Evolutionary conservation across 768 basidiomycete genomes (phyloP).

Genomic region (Termitomyces bulborhizus): DNA sequence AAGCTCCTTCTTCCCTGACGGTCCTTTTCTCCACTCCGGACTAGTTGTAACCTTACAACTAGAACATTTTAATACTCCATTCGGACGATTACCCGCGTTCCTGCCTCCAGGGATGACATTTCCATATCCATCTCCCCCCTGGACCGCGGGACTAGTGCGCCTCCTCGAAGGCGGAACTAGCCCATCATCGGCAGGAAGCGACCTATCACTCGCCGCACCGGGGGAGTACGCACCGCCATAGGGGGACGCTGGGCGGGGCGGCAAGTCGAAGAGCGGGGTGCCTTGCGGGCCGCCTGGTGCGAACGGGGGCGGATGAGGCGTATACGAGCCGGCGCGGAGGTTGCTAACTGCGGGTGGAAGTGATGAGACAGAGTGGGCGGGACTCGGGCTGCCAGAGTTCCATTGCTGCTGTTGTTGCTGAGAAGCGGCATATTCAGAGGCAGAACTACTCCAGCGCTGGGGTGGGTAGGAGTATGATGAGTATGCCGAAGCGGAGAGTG

Average conservation of each 20-base stretch:
- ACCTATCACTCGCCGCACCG: neutral
- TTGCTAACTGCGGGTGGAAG: conserved; percentile 25
- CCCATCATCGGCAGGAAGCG: conserved; percentile 24
- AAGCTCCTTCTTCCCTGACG: conserved; percentile 84
- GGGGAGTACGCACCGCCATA: neutral
- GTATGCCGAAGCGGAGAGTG: conserved; percentile 29
- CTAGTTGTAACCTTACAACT: conserved; percentile 79
- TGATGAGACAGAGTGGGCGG: conserved; percentile 23
- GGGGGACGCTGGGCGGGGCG: conserved; percentile 3
- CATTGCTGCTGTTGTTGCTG: conserved; percentile 14
- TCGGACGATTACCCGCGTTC: conserved; percentile 58
- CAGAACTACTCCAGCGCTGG: conserved; percentile 32
- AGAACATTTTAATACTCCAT: conserved; percentile 66
- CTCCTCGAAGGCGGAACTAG: conserved; percentile 53
- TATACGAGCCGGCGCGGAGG: conserved; percentile 26
- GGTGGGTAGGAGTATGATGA: conserved; percentile 33
- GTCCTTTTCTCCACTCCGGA: conserved; percentile 91
- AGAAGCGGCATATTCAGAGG: conserved; percentile 14
- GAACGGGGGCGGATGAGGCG: conserved; percentile 23
- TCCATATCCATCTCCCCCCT: conserved; percentile 27
- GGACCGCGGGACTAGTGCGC: conserved; percentile 39
- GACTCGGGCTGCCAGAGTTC: conserved; percentile 23
- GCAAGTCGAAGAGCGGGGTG: neutral
- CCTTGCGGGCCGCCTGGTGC: conserved; percentile 25
- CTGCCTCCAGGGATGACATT: conserved; percentile 37